These are phyloP conservation scores for Quercus gilva DNA, from an alignment of 306 rosid species.

Conservation along the genomic window DNA sequence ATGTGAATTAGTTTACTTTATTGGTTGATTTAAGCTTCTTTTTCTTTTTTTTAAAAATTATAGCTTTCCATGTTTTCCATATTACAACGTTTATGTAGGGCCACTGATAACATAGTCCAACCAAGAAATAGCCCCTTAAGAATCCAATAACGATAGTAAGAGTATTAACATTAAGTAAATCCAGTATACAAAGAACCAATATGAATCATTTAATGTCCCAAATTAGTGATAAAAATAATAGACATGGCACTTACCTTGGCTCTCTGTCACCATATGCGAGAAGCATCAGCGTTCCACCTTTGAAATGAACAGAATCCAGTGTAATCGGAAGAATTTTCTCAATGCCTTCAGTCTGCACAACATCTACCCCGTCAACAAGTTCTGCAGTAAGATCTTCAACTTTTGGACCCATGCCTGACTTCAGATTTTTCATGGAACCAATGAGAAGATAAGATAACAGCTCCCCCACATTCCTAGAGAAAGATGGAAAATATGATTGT, in stretches of 20 bases:
- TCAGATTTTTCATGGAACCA: constrained; percentile 48
- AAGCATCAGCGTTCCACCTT: constrained; percentile 80
- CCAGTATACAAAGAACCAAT: not conserved
- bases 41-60: not conserved
- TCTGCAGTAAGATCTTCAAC: constrained; percentile 54
- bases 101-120: not conserved
- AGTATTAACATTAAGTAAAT: not conserved
- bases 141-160: not conserved
- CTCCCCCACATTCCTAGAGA: constrained; percentile 45
- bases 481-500: constrained; percentile 41
- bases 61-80: not conserved
- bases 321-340: constrained; percentile 58
- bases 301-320: constrained; percentile 82
- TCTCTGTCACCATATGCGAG: constrained; percentile 91
- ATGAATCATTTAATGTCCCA: not conserved
- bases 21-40: not conserved
- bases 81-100: not conserved
- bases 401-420: constrained; percentile 39
- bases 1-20: constrained; percentile 18
- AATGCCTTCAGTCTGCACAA: constrained; percentile 48
- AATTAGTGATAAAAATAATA: constrained; percentile 17
- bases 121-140: not conserved
- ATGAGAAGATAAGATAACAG: constrained; percentile 36
- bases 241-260: constrained; percentile 62
- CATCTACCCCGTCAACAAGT: constrained; percentile 39